These are phyloP conservation scores for Arthrinium phaeospermum DNA, from an alignment of 2,329 filamentous ascomycete species.

Conservation along the genomic window DNA sequence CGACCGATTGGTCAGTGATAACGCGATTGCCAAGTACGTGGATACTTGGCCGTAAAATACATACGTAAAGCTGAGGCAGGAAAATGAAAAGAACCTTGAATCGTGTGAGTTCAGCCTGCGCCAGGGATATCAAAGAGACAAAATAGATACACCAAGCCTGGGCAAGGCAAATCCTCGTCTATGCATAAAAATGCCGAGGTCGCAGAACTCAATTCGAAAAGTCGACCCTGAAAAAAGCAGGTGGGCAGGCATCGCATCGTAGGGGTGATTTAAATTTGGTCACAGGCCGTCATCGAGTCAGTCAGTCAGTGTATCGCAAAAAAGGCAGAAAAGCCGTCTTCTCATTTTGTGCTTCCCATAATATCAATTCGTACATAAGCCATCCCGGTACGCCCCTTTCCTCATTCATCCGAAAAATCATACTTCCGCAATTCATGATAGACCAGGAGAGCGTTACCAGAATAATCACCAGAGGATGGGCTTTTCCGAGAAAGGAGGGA, in stretches of 20 bases:
- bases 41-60: background rate
- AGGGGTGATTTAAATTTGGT: background rate
- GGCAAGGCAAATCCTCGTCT: background rate
- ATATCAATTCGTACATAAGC: slow-evolving; percentile 47
- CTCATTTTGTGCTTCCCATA: slow-evolving; percentile 27
- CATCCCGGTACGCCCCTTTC: slow-evolving; percentile 42
- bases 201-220: slow-evolving; percentile 3
- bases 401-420: slow-evolving; percentile 40
- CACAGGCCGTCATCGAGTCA: background rate
- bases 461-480: slow-evolving; percentile 34
- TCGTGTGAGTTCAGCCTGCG: background rate
- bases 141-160: background rate
- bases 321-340: slow-evolving; percentile 21
- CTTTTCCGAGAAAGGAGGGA: slow-evolving; percentile 30
- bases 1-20: slow-evolving; percentile 15
- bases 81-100: slow-evolving; percentile 2
- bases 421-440: slow-evolving; percentile 33
- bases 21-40: background rate
- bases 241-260: background rate
- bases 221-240: background rate
- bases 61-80: background rate
- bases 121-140: background rate
- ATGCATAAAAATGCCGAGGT: slow-evolving; percentile 1
- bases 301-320: slow-evolving; percentile 9
- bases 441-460: slow-evolving; percentile 30